Conservation (phyloP, 192 early-diverging fungal species). For the Entophlyctis luteolus region DNA sequence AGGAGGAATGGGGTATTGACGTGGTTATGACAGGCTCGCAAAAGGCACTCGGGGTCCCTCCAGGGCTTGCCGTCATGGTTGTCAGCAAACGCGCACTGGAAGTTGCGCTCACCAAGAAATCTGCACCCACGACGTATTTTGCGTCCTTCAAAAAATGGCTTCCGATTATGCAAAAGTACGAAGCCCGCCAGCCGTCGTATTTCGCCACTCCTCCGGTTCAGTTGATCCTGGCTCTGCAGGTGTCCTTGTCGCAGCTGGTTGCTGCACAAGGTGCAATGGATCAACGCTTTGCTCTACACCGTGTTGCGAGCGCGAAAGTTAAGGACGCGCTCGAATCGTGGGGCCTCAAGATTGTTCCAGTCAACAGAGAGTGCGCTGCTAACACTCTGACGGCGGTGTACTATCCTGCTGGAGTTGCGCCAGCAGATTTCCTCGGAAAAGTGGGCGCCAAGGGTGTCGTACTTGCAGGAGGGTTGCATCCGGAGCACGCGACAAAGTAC, state of each 20-base stretch:
- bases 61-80: constrained; percentile 86
- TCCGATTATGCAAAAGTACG: constrained; percentile 95
- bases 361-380: constrained; percentile 41
- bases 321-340: constrained; percentile 65
- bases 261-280: constrained; percentile 62
- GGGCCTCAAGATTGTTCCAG: constrained; percentile 70
- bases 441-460: constrained; percentile 78
- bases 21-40: constrained; percentile 89
- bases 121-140: constrained; percentile 84
- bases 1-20: constrained; percentile 89
- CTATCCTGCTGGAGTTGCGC: constrained; percentile 78
- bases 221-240: constrained; percentile 81
- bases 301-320: constrained; percentile 63
- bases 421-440: constrained; percentile 70
- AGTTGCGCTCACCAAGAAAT: constrained; percentile 66
- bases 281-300: constrained; percentile 72
- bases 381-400: constrained; percentile 58
- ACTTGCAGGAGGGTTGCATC: constrained; percentile 88
- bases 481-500: constrained; percentile 77
- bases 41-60: constrained; percentile 92
- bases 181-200: constrained; percentile 84
- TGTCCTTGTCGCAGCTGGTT: constrained; percentile 75
- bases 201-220: constrained; percentile 97
- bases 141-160: constrained; percentile 89
- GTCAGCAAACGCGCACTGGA: constrained; percentile 71